Evolutionary conservation across 805 yeast genomes (phyloP), one percentile per base, ranked within the genome.

Genomic region (Barnettozyma vustinii): DNA sequence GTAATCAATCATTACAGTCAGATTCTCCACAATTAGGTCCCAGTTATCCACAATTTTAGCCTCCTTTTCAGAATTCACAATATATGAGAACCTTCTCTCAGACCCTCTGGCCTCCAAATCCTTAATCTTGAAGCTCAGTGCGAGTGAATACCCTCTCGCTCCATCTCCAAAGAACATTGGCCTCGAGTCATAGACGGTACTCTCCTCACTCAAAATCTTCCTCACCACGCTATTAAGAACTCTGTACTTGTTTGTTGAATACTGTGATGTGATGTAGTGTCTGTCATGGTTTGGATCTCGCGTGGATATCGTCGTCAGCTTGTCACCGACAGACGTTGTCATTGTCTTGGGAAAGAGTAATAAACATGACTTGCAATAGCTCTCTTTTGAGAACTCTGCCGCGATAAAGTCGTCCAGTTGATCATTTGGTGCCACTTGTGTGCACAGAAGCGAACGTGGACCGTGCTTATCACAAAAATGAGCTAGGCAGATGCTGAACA

Each of bases 391-490:
- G 59, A 68, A 70, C 30, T 65, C 62, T 44, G 76, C 70, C 32
- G 75, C 62, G 9, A 67, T 41, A 30, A 27, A 39, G 19, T 54
- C 53, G 2, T 53, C 47, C 39, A 67, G 53, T 37, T 60, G 59
- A 23, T 61, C 53, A 7, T 58, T 45, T n/a, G 53, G 47, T 3
- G 64, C 58, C 23, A 62, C 55, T 55, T 82, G 87, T 0, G 90
- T 82, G 53, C 87, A 83, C 60, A 82, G 64, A 1, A 85, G 69
- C 37, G 81, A 75, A 12, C 81, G 70, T 0, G 92, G 91, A 0
- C 92, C 92, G 60, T 85, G 91, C 20, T 80, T 74, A 64, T 85
- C 92, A 63, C 92, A 85, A 63, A 85, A 85, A 60, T 85, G 92
- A 0, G 88, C 83, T 43, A 85, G 61, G 19, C 85, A 71, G 9